phyloP scores from a whole-genome alignment of 768 basidiomycete genomes.

The Mycena venus region DNA sequence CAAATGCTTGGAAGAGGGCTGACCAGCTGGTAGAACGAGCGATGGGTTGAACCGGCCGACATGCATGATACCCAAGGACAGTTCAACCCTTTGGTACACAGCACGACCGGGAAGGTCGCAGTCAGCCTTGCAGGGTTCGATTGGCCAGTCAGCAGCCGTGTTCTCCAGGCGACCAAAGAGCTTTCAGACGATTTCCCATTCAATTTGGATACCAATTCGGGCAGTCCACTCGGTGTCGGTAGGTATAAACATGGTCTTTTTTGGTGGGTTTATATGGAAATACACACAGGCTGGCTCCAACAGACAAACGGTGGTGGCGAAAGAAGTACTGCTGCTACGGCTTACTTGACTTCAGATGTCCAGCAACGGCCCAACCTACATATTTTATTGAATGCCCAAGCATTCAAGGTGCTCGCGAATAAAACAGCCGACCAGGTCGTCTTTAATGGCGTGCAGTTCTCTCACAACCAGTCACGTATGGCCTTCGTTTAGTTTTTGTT shows the following conservation, averaged over 20 bases:
- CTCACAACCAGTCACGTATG: conserved; percentile 29
- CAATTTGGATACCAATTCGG: conserved; percentile 44
- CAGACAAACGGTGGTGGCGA: conserved; percentile 37
- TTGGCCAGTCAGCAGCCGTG: conserved; percentile 39
- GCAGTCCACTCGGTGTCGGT: conserved; percentile 45
- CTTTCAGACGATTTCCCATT: conserved; percentile 43
- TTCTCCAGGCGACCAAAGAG: conserved; percentile 47
- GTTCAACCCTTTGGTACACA: conserved; percentile 52
- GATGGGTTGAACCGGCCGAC: conserved; percentile 50
- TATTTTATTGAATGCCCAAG: conserved; percentile 40
- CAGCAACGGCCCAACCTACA: conserved; percentile 43
- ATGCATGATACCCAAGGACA: conserved; percentile 53
- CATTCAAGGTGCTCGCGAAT: conserved; percentile 28
- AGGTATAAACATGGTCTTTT: not conserved
- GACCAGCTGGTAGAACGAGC: conserved; percentile 48
- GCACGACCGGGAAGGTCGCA: conserved; percentile 44
- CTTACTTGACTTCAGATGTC: conserved; percentile 42
- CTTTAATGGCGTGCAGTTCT: conserved; percentile 6
- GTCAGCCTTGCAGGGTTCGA: conserved; percentile 44
- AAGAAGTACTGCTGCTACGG: conserved; percentile 45
- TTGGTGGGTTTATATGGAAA: not conserved
- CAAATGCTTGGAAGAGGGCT: not conserved
- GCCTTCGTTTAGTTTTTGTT: conserved; percentile 10
- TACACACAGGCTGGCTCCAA: conserved; percentile 39
- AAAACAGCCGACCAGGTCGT: not conserved